Percentiles rank a stretch among this genome's conserved stretches.
Evolutionary conservation across 106 monocot genomes (phyloP).

Genomic region (Gastrodia elata): DNA sequence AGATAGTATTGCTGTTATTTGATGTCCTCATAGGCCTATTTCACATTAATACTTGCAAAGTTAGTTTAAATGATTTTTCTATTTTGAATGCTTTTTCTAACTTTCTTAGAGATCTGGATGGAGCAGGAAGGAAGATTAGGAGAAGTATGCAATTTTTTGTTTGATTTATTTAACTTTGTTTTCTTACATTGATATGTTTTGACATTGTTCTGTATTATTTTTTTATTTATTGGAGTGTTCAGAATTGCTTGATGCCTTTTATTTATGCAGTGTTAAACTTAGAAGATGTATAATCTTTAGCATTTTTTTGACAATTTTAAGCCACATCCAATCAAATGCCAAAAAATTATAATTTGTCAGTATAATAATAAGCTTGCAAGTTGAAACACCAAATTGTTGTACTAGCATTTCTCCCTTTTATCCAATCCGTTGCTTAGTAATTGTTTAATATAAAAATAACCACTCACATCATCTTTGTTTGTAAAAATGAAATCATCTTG

Average conservation of each 20-base stretch:
- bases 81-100: constrained; percentile 71
- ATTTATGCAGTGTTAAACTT: background rate
- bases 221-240: background rate
- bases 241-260: background rate
- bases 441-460: background rate
- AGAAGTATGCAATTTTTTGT: constrained; percentile 52
- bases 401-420: background rate
- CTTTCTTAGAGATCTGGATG: constrained; percentile 84
- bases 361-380: background rate
- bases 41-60: too few relatives aligned
- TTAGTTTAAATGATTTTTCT: too few relatives aligned
- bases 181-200: background rate
- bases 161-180: background rate
- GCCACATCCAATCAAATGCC: background rate
- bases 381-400: background rate
- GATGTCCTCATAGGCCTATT: too few relatives aligned
- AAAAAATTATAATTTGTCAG: background rate
- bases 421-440: background rate
- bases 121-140: constrained; percentile 83
- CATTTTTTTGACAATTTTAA: background rate
- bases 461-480: too few relatives aligned
- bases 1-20: too few relatives aligned
- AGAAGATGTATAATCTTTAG: background rate
- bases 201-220: background rate
- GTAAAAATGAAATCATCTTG: too few relatives aligned